A percentile compares a stretch with the other conserved stretches of the same genome.
phyloP scores from a whole-genome alignment of 164 flowering plant species.

The Stephania yunnanensis region DNA sequence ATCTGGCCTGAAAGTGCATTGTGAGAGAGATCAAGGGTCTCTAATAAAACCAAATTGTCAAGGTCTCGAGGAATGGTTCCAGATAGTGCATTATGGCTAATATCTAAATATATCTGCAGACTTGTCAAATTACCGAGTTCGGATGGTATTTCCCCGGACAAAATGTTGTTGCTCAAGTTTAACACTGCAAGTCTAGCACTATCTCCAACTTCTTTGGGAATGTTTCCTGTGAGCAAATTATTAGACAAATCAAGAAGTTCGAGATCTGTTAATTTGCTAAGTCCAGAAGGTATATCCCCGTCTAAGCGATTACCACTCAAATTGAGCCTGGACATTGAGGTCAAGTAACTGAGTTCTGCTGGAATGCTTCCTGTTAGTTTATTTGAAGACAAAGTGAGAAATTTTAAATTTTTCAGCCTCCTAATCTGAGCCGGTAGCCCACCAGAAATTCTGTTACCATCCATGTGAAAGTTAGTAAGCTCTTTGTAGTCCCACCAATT shows the following conservation, averaged over 20 bases:
- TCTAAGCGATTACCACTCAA: constrained; percentile 31
- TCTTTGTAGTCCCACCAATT: constrained; percentile 28
- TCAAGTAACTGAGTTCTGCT: constrained; percentile 20
- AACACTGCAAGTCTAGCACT: constrained; percentile 16
- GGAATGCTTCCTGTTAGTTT: constrained; percentile 41
- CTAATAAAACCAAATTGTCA: constrained; percentile 26
- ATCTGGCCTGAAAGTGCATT: constrained; percentile 47
- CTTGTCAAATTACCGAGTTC: constrained; percentile 36
- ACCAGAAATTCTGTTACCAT: constrained; percentile 29
- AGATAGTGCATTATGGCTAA: constrained; percentile 46
- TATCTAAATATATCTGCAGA: constrained; percentile 38
- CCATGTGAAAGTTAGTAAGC: constrained; percentile 22
- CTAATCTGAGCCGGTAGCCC: constrained; percentile 35
- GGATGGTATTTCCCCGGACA: constrained; percentile 40
- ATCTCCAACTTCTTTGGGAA: constrained; percentile 27
- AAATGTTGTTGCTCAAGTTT: constrained; percentile 40
- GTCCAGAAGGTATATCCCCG: constrained; percentile 29
- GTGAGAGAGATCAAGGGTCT: constrained; percentile 42
- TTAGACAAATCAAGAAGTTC: constrained; percentile 24
- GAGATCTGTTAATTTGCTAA: constrained; percentile 23
- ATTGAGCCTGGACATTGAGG: constrained; percentile 24
- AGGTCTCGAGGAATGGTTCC: constrained; percentile 43
- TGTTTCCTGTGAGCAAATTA: constrained; percentile 24
- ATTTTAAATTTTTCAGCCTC: constrained; percentile 14
- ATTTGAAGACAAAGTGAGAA: constrained; percentile 31